Conservation (phyloP, 441 rosid genomes). For the Populus trichocarpa region DNA sequence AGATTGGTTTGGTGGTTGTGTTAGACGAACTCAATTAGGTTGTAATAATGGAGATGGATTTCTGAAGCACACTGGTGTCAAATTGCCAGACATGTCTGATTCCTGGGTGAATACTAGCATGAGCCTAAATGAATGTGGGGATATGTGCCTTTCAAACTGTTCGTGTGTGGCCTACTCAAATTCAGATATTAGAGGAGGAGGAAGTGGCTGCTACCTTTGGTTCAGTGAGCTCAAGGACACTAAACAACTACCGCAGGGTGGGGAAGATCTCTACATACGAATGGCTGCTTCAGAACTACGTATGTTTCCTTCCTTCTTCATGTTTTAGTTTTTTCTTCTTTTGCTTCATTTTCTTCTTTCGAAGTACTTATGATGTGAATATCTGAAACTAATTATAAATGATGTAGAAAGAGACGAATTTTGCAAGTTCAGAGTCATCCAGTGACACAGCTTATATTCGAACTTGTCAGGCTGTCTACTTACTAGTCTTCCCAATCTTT, state of each 20-base stretch:
- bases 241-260: slow-evolving; percentile 21
- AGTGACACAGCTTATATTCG: neutral
- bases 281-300: slow-evolving; percentile 34
- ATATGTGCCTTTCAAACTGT: slow-evolving; percentile 47
- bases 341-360: neutral
- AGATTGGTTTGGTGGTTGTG: slow-evolving; percentile 58
- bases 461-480: neutral
- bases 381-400: neutral
- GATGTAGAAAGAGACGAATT: neutral
- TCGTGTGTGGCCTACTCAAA: slow-evolving; percentile 60
- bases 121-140: slow-evolving; percentile 45
- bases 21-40: slow-evolving; percentile 36
- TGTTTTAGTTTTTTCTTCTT: slow-evolving; percentile 8
- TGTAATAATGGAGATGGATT: slow-evolving; percentile 47
- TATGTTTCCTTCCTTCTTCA: neutral
- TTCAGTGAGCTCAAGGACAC: slow-evolving; percentile 22
- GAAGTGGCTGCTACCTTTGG: slow-evolving; percentile 64
- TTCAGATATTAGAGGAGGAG: slow-evolving; percentile 41
- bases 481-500: neutral
- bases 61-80: slow-evolving; percentile 34
- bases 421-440: neutral
- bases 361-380: neutral
- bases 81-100: slow-evolving; percentile 54
- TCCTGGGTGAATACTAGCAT: slow-evolving; percentile 25
- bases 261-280: slow-evolving; percentile 27